Percentiles rank a stretch among this genome's conserved stretches.
phyloP scores from a whole-genome alignment of 106 monocot genomes.

The Gastrodia elata region DNA sequence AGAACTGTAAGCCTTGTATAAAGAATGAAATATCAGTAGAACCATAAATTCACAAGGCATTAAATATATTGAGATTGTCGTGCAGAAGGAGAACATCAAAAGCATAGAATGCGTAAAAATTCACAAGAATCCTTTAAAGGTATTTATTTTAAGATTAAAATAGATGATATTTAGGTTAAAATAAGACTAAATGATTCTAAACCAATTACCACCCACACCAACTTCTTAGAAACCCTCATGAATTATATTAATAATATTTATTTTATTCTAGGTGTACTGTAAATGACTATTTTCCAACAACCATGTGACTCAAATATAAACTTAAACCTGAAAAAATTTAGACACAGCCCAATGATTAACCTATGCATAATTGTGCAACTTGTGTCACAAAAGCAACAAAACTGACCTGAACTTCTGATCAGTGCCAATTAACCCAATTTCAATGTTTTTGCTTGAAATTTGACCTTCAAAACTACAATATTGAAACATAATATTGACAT shows the following conservation, averaged over 20 bases:
- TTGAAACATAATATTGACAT: conserved; percentile 6
- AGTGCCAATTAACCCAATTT: conserved; percentile 83
- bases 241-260: neutral
- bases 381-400: neutral
- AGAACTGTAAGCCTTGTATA: neutral
- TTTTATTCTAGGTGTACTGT: neutral
- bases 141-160: neutral
- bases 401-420: conserved; percentile 74
- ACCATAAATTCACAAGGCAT: neutral
- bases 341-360: neutral
- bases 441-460: conserved; percentile 96
- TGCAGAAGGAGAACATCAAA: neutral
- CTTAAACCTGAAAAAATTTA: neutral
- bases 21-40: neutral
- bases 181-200: neutral
- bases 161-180: neutral
- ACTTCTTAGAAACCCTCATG: neutral
- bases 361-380: neutral
- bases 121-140: neutral
- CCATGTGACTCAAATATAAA: neutral
- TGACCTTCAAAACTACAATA: conserved; percentile 86
- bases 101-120: neutral
- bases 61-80: neutral
- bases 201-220: neutral
- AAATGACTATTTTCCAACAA: neutral